These are phyloP conservation scores for Erodium texanum DNA, from an alignment of 441 rosid species.

Conservation along the genomic window DNA sequence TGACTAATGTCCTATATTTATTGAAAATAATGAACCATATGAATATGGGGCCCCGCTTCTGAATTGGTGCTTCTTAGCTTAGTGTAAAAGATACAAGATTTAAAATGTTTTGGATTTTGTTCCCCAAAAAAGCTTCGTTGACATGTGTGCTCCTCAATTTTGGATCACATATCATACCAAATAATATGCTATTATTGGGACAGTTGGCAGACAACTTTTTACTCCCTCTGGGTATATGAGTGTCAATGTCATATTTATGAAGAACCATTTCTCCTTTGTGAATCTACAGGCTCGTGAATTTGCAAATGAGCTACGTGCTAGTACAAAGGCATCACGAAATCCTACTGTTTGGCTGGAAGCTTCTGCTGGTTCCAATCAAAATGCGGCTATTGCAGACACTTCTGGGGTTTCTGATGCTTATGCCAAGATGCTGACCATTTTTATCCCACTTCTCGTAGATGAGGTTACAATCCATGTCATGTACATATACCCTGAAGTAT, in stretches of 20 bases:
- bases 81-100: background rate
- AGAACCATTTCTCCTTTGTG: background rate
- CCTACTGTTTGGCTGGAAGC: constrained; percentile 97
- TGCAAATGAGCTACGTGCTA: constrained; percentile 99
- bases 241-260: too few species aligned
- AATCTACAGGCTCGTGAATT: constrained; percentile 89
- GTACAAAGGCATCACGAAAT: constrained; percentile 94
- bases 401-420: constrained; percentile 94
- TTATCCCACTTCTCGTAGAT: constrained; percentile 93
- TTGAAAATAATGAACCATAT: too few species aligned
- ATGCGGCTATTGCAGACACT: constrained; percentile 61
- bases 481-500: constrained; percentile 14
- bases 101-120: background rate
- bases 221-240: too few species aligned
- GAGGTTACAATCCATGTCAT: constrained; percentile 46
- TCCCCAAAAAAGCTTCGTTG: background rate
- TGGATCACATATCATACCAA: background rate
- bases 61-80: background rate
- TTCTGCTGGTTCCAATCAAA: constrained; percentile 55
- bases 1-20: too few species aligned
- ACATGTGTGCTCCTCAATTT: background rate
- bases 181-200: background rate
- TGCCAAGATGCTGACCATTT: constrained; percentile 92
- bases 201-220: background rate
- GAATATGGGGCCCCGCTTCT: too few species aligned